Evolutionary conservation across 192 early-diverging fungal species (phyloP).

Genomic region (Linnemannia hyalina): DNA sequence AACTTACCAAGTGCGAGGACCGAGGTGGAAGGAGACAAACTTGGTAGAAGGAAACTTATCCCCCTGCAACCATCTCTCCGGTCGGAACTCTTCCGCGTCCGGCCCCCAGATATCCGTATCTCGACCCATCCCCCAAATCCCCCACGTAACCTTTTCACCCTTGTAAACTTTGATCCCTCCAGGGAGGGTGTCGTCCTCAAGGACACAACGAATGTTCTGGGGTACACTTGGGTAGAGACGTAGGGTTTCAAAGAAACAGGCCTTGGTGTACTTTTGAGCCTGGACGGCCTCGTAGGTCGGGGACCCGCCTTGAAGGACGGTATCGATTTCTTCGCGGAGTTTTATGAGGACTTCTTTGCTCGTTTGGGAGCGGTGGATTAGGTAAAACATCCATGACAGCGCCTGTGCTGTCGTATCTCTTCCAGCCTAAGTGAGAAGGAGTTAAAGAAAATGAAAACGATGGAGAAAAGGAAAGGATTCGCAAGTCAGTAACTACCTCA

Average conservation of each 20-base stretch:
- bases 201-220: conserved; percentile 61
- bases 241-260: conserved; percentile 71
- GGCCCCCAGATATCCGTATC: conserved; percentile 68
- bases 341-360: conserved; percentile 39
- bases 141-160: conserved; percentile 64
- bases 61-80: conserved; percentile 72
- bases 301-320: conserved; percentile 16
- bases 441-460: neutral
- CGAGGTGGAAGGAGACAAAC: conserved; percentile 69
- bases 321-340: conserved; percentile 51
- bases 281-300: conserved; percentile 45
- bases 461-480: neutral
- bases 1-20: conserved; percentile 62
- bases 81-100: conserved; percentile 73
- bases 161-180: conserved; percentile 69
- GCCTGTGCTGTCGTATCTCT: conserved; percentile 72
- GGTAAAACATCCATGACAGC: conserved; percentile 68
- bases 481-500: neutral
- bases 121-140: conserved; percentile 67
- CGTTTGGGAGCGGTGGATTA: conserved; percentile 54
- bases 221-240: conserved; percentile 80
- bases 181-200: conserved; percentile 72
- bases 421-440: conserved; percentile 40
- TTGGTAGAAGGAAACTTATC: conserved; percentile 55
- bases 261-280: conserved; percentile 36